Base-by-base conservation (phyloP, 495 filamentous ascomycete species). In the Neurospora sp. region DNA sequence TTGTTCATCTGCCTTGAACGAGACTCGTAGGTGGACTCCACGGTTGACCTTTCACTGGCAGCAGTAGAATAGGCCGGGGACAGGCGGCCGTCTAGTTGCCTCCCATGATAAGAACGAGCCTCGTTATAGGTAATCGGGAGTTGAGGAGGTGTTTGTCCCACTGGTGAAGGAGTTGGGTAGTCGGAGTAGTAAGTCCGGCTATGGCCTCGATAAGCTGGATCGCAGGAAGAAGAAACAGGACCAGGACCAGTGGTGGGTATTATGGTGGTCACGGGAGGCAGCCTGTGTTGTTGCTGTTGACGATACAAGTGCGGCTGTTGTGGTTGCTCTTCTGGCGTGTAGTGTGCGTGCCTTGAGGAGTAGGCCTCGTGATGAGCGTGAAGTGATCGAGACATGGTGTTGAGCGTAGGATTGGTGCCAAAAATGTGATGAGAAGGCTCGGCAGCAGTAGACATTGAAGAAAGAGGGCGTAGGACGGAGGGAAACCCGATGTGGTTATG, bases 301-400 rank as follows among this genome's bases (percentile, higher is more conserved):
- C 60, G 60, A 27, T 71, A 73, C 72, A 39, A 71, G 40, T 71
- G 72, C 27, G 72, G 74, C 8, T 71, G 78, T 69, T 79, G 78
- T 38, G 76, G 35, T 20, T 73, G 79, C 54, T 83, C 79, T 39
- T 85, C 84, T 72, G 79, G 79, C 16, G 79, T 74, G 77, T 85
- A 84, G 73, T 83, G 83, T 39, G 75, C 76, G 73, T 82, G 80
- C 76, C 78, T 74, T 54, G 83, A 80, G 75, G 81, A 77, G 73
- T 84, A 85, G 71, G 78, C 79, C 72, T 83, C 83, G 44, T 83
- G 82, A 40, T 82, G 83, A 74, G 76, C 75, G 72, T 85, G 79
- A 74, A 80, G 77, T 75, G 80, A 83, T 79, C 82, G 83, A 75
- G 84, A 82, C 84, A 86, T 86, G 76, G 81, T 79, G 78, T 84